Evolutionary conservation across 2,329 filamentous ascomycete species (phyloP).

Genomic region (Aspergillus novofumigatus): DNA sequence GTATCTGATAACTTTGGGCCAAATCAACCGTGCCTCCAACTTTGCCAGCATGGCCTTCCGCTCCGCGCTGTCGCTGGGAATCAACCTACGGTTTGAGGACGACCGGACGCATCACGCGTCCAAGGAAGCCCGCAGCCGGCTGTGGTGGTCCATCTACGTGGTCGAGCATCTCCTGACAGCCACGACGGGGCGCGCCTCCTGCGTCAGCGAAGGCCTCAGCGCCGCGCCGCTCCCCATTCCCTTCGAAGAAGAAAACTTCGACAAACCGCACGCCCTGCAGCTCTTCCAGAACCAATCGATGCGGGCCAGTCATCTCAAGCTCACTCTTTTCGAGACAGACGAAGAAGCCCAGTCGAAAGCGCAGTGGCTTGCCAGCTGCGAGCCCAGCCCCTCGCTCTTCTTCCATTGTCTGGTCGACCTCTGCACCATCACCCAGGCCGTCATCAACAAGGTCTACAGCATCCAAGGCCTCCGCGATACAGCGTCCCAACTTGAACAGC

Average conservation of each 20-base stretch:
- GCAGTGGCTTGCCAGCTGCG: slow-evolving; percentile 20
- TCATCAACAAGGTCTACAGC: slow-evolving; percentile 38
- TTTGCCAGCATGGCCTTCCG: slow-evolving; percentile 38
- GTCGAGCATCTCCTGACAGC: slow-evolving; percentile 40
- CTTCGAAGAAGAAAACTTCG: slow-evolving; percentile 34
- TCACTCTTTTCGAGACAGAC: slow-evolving; percentile 25
- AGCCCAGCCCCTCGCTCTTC: slow-evolving; percentile 32
- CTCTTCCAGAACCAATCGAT: slow-evolving; percentile 21
- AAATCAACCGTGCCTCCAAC: slow-evolving; percentile 42
- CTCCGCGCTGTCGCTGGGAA: slow-evolving; percentile 37
- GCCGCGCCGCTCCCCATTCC: slow-evolving; percentile 36
- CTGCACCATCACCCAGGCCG: slow-evolving; percentile 31
- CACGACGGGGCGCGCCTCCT: slow-evolving; percentile 40
- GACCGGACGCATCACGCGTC: slow-evolving; percentile 29
- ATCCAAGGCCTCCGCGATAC: slow-evolving; percentile 32
- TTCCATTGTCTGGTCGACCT: slow-evolving; percentile 38
- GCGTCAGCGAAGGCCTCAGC: slow-evolving; percentile 36
- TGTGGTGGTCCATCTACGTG: slow-evolving; percentile 43
- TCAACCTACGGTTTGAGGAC: slow-evolving; percentile 40
- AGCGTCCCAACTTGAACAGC: slow-evolving; percentile 28
- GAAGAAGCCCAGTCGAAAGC: slow-evolving; percentile 7
- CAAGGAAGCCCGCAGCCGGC: slow-evolving; percentile 38
- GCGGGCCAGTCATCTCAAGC: slow-evolving; percentile 20
- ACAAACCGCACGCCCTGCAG: slow-evolving; percentile 18
- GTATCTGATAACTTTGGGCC: slow-evolving; percentile 38